Evolutionary conservation across 192 early-diverging fungal species (phyloP).

Genomic region (Spizellomyces punctatus): DNA sequence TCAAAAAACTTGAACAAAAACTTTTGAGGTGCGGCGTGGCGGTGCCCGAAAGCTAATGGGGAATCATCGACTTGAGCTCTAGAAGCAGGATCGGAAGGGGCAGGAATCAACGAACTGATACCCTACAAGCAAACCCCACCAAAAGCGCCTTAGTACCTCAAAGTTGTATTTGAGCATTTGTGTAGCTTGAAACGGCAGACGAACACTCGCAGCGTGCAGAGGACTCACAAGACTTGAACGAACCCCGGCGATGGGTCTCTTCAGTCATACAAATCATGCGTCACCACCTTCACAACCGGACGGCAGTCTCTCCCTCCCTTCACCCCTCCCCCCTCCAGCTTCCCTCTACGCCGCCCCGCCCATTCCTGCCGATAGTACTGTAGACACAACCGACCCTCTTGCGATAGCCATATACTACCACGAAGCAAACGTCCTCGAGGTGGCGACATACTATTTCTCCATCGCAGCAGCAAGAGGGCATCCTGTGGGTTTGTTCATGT

Average conservation of each 20-base stretch:
- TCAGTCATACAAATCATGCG: not conserved
- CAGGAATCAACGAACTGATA: too few species aligned
- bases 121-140: too few species aligned
- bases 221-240: too few species aligned
- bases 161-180: too few species aligned
- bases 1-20: too few species aligned
- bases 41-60: too few species aligned
- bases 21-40: too few species aligned
- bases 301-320: slow-evolving; percentile 6
- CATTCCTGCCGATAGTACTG: slow-evolving; percentile 19
- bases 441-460: slow-evolving; percentile 55
- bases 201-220: too few species aligned
- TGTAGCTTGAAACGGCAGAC: too few species aligned
- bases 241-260: not conserved
- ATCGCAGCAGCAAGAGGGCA: slow-evolving; percentile 44
- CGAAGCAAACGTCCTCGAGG: slow-evolving; percentile 43
- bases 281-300: not conserved
- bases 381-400: slow-evolving; percentile 45
- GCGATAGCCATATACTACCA: slow-evolving; percentile 53
- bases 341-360: slow-evolving; percentile 24
- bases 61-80: too few species aligned
- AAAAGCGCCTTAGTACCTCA: too few species aligned
- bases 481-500: slow-evolving; percentile 52
- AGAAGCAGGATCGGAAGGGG: too few species aligned
- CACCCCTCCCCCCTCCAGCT: slow-evolving; percentile 20